Evolutionary conservation across 805 yeast genomes (phyloP), one percentile per base, ranked within the genome.

Genomic region (Yamadazyma nakazawae): DNA sequence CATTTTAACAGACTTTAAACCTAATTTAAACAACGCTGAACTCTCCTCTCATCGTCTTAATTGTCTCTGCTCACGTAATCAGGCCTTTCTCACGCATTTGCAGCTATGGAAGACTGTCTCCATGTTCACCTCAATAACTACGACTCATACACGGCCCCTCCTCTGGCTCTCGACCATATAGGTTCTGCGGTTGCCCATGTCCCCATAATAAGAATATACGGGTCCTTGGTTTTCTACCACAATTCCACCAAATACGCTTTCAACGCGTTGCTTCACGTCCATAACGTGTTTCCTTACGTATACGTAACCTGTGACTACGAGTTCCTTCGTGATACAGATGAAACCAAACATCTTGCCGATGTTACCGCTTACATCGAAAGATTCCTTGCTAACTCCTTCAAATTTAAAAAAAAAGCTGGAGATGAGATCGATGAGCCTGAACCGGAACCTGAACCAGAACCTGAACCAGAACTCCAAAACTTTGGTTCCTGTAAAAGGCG

Each of bases 231-330:
- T 0, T 81, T 79, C 53, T 78, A 79, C 25, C 73, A 75, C 10
- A 35, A 48, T 3, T 19, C 31, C 54, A 78, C 34, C 25, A 47
- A 50, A 26, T 19, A 34, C 8, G 38, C 48, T 30, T 66, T 57
- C 52, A 64, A 66, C 48, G 53, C 63, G 1, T 45, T 72, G 12
- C 77, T 85, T 1, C 97, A 94, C 61, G 68, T 94, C 9, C 98
- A 91, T 66, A 91, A 92, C 34, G 79, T 79, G 16, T 88, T 75
- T 53, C 99, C 98, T 0, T 94, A 92, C 58, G 54, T 92, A 1
- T 90, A 76, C 58, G 70, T 91, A 2, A 80, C 79, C 31, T 84
- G 84, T 57, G 70, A 68, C 37, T 85, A 82, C 10, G 50, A 65
- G 38, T 48, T 39, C 31, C 30, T 39, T 2, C 42, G 46, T 19